Percentiles rank a stretch among this genome's conserved stretches.
Conservation (phyloP, 2,329 filamentous ascomycete species). For the Hypoxylon sp. region DNA sequence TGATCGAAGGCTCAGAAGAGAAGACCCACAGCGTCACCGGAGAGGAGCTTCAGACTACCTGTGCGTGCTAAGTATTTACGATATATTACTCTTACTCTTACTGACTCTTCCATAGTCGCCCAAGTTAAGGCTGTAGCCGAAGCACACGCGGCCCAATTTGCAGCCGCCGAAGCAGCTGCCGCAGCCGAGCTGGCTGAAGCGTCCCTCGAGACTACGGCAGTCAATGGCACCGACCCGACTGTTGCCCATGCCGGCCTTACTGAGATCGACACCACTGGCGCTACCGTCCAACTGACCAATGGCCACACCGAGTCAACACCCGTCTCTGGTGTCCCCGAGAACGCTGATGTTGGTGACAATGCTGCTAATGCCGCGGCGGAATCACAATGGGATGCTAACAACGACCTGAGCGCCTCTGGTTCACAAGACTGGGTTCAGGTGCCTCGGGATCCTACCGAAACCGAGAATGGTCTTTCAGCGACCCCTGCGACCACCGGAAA, state of each 20-base stretch:
- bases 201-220: conserved; percentile 54
- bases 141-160: conserved; percentile 63
- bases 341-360: conserved; percentile 66
- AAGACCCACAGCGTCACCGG: conserved; percentile 75
- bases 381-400: conserved; percentile 73
- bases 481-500: conserved; percentile 70
- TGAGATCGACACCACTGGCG: conserved; percentile 71
- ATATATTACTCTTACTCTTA: conserved; percentile 2
- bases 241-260: conserved; percentile 76
- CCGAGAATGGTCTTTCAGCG: conserved; percentile 75
- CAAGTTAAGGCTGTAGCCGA: conserved; percentile 70
- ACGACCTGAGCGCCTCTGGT: conserved; percentile 61
- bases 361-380: conserved; percentile 74
- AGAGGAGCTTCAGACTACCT: conserved; percentile 77
- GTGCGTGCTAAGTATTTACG: conserved; percentile 64
- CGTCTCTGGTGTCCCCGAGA: conserved; percentile 60
- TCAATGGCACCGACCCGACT: conserved; percentile 73
- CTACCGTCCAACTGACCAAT: conserved; percentile 59
- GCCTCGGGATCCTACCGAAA: conserved; percentile 80
- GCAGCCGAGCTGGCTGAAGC: conserved; percentile 56
- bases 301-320: conserved; percentile 60
- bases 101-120: conserved; percentile 62
- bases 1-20: conserved; percentile 81
- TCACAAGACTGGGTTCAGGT: conserved; percentile 80
- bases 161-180: conserved; percentile 53